Conservation (phyloP, 2,329 filamentous ascomycete species). For the Curvularia eragrostidis region DNA sequence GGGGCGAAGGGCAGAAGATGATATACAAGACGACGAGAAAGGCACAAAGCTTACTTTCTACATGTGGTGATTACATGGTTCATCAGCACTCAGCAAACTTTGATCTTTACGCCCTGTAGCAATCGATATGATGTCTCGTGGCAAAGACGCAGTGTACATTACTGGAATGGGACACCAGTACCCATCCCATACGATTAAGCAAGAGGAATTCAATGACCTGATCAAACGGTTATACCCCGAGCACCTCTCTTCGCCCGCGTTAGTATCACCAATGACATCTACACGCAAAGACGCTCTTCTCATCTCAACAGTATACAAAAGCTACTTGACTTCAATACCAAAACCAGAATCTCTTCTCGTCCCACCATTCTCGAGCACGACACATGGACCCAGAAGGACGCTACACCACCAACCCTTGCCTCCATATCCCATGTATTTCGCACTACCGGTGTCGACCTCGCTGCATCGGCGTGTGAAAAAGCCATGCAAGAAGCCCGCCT, state of each 20-base stretch:
- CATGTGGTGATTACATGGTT: neutral
- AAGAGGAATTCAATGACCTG: slow-evolving; percentile 20
- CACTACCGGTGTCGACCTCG: slow-evolving; percentile 39
- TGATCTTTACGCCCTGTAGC: neutral
- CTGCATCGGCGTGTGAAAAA: slow-evolving; percentile 41
- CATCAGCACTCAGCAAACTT: neutral
- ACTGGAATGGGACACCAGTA: slow-evolving; percentile 30
- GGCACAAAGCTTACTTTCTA: neutral
- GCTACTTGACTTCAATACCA: slow-evolving; percentile 22
- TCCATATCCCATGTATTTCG: slow-evolving; percentile 40
- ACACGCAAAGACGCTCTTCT: neutral
- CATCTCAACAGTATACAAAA: slow-evolving; percentile 21
- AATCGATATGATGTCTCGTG: slow-evolving; percentile 1
- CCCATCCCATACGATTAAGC: slow-evolving; percentile 18
- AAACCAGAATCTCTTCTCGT: slow-evolving; percentile 25
- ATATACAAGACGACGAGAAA: neutral
- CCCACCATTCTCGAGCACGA: slow-evolving; percentile 15
- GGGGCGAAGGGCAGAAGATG: neutral
- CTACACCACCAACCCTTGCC: slow-evolving; percentile 25
- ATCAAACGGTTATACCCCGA: slow-evolving; percentile 23
- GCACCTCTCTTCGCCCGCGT: slow-evolving; percentile 18
- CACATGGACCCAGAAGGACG: slow-evolving; percentile 18
- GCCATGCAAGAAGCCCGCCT: slow-evolving; percentile 42
- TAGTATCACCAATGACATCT: neutral
- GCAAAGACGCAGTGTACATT: slow-evolving; percentile 18